These are phyloP conservation scores for Sporothrix globosa DNA, from an alignment of 2,329 filamentous ascomycete species.

Conservation along the genomic window DNA sequence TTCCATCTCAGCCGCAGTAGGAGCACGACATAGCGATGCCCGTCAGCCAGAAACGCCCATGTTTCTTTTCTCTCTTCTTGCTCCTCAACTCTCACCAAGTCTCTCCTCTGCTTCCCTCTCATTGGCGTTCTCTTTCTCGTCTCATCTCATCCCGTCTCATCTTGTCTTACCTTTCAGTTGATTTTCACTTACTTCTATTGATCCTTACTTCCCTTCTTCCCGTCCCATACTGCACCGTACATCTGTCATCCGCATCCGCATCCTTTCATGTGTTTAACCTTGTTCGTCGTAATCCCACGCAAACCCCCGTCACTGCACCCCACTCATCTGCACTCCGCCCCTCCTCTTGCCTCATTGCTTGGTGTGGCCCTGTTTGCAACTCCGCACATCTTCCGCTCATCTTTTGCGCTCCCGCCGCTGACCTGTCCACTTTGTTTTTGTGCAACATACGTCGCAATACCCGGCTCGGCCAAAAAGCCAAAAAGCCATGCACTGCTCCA, in stretches of 20 bases:
- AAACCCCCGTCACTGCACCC: not conserved
- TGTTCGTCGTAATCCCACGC: too few species aligned
- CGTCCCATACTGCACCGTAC: not conserved
- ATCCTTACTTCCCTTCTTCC: not conserved
- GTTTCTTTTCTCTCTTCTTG: too few species aligned
- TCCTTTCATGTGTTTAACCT: slow-evolving; percentile 8
- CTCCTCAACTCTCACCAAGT: too few species aligned
- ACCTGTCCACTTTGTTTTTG: not conserved
- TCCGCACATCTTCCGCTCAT: not conserved
- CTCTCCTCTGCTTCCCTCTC: too few species aligned
- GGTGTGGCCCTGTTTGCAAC: not conserved
- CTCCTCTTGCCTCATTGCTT: slow-evolving; percentile 19
- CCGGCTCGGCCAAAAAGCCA: slow-evolving; percentile 1
- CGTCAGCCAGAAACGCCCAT: too few species aligned
- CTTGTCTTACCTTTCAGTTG: not conserved
- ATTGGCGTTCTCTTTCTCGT: not conserved
- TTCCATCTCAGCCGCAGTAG: not conserved
- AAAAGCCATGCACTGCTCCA: not conserved
- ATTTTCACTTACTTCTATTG: not conserved
- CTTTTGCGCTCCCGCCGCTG: not conserved
- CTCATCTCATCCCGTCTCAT: not conserved
- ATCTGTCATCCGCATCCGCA: not conserved
- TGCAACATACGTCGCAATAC: slow-evolving; percentile 9
- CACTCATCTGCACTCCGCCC: slow-evolving; percentile 22
- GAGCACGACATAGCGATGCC: too few species aligned